phyloP scores from a whole-genome alignment of 2,329 filamentous ascomycete species.

The Aspergillus tanneri region DNA sequence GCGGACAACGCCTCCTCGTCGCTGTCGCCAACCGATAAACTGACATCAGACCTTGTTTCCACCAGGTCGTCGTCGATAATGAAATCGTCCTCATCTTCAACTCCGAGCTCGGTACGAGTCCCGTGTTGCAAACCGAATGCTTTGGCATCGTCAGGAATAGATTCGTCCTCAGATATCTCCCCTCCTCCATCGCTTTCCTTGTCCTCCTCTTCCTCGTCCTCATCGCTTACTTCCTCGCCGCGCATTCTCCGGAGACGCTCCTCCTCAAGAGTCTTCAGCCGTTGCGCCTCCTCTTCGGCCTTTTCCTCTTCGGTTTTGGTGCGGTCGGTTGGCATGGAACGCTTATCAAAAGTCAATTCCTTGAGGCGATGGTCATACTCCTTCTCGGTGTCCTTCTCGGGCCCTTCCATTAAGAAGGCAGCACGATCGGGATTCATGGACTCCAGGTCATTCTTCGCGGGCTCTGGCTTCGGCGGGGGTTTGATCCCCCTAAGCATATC shows the following conservation, averaged over 20 bases:
- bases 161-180: conserved; percentile 49
- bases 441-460: conserved; percentile 43
- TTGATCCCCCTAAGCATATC: conserved; percentile 64
- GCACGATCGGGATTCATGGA: conserved; percentile 64
- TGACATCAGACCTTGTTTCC: conserved; percentile 68
- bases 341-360: conserved; percentile 78
- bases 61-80: conserved; percentile 84
- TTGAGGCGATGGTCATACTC: conserved; percentile 84
- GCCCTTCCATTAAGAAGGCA: conserved; percentile 59
- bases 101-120: conserved; percentile 55
- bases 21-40: conserved; percentile 42
- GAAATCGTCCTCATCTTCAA: conserved; percentile 95
- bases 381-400: conserved; percentile 70
- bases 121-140: conserved; percentile 64
- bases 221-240: conserved; percentile 66
- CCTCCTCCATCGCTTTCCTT: conserved; percentile 39
- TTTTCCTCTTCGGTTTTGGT: conserved; percentile 91
- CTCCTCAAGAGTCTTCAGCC: conserved; percentile 77
- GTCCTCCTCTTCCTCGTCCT: conserved; percentile 61
- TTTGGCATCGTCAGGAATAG: conserved; percentile 56
- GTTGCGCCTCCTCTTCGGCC: conserved; percentile 71
- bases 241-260: conserved; percentile 82
- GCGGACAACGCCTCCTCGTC: conserved; percentile 59
- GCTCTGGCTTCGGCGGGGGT: conserved; percentile 52
- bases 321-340: conserved; percentile 79